Evolutionary conservation across 371 early-diverging fungal species (phyloP), one percentile per base, ranked within the genome.

Genomic region (Lichtheimia ornata): DNA sequence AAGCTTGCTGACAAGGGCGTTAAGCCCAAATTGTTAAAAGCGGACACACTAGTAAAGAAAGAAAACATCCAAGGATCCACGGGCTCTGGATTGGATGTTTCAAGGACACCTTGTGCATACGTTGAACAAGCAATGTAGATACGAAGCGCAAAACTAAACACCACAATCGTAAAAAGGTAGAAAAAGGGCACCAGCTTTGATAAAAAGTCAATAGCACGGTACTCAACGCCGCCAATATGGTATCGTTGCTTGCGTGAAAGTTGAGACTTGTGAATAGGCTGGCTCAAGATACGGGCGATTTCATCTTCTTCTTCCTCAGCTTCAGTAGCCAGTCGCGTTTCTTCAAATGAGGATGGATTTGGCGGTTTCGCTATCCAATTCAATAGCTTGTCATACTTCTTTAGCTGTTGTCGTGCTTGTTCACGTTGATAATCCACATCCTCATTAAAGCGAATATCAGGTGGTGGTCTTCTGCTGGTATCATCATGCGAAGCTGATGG

Each of bases 241-340:
- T 72, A 71, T 5, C 71, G 71, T 41, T 77, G 71, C 27, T 69
- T 50, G 42, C 63, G 68, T 1, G 78, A 72, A 22, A 77, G 44
- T 15, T 74, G 64, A 5, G 52, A 59, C 43, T 70, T 70, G 11
- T 60, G 58, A 9, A 63, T 44, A 27, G 61, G 63, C n/a, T 64
- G 61, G 7, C 59, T 54, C 65, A 67, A 67, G 17, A 66, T 69
- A 56, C 50, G 58, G 56, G 72, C 74, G 47, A 74, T 74, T 51
- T 77, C 74, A 49, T 73, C 72, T 59, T 70, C 72, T 55, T 77
- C 71, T 14, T 70, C 73, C 28, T 72, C 71, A 18, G 66, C 73
- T 53, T 72, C 78, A 53, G 65, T 71, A 14, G 24, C 70, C 7
- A 51, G 45, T 7, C 61, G 58, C 15, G 45, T 44, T 7, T 53